Evolutionary conservation across 208 protist genomes (phyloP), one percentile per base, ranked within the genome.

Genomic region (Trypanosoma platydactyli): DNA sequence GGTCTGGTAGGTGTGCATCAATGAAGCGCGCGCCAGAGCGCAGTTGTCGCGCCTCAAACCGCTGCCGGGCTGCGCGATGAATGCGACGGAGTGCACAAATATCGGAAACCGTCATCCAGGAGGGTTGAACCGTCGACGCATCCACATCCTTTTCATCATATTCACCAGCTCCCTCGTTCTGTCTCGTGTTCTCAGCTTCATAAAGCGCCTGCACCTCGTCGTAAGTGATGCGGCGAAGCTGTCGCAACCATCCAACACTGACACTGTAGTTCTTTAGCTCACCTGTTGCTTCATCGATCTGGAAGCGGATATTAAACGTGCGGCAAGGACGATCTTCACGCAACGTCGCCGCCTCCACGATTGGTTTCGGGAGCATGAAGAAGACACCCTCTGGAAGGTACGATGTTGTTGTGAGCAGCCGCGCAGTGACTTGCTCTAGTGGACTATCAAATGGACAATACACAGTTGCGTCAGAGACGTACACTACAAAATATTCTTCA

Each of bases 351-450:
- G 84, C 85, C 72, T 91, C 84, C 3, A 96, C 81, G 57, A 96
- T 89, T 1, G 81, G 77, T 56, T 89, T 89, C 11, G 91, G 91
- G 22, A 96, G 71, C 91, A 96, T 96, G 61, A 93, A 96, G 57
- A 76, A 96, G 44, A 96, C 91, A 3, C 83, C 80, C 58, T 96
- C 87, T 0, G 91, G 91, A 20, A 96, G 82, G 64, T 96, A 96
- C 20, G 88, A 94, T 49, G 91, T 96, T 1, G 91, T 96, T 18
- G 79, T 81, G 24, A 96, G 84, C 22, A 77, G 68, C 35, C 87
- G 78, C 30, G 85, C 91, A 18, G 88, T 96, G 44, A 92, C n/a
- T 55, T 90, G 83, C 71, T 96, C 87, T 30, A 96, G 74, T 22
- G 73, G 30, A 63, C 80, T 89, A 65, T 92, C 88, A 53, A 86